phyloP scores from a whole-genome alignment of 1,139 yeast genomes.

The Yamadazyma triangularis region DNA sequence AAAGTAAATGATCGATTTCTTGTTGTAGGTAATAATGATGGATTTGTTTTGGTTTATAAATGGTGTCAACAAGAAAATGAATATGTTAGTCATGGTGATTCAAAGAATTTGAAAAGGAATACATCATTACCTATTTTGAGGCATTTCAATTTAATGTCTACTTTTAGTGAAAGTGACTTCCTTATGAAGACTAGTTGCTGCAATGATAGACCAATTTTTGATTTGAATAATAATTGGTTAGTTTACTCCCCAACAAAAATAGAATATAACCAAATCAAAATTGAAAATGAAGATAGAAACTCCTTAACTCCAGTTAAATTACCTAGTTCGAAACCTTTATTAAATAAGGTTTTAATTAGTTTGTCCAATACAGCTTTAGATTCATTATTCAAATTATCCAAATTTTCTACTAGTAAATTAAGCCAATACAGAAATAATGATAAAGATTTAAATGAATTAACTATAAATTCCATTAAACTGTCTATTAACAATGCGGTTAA shows the following conservation, averaged over 20 bases:
- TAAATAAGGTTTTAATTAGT: constrained; percentile 43
- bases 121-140: constrained; percentile 22
- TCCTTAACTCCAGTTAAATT: constrained; percentile 41
- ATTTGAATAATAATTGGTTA: constrained; percentile 48
- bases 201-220: constrained; percentile 41
- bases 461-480: constrained; percentile 29
- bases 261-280: constrained; percentile 29
- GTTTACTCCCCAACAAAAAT: constrained; percentile 41
- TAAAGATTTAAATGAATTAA: constrained; percentile 12
- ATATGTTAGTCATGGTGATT: constrained; percentile 15
- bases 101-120: constrained; percentile 20
- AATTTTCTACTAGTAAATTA: constrained; percentile 41
- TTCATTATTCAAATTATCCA: constrained; percentile 47
- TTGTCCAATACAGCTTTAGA: constrained; percentile 53
- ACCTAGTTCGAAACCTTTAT: constrained; percentile 42
- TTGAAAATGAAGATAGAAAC: constrained; percentile 12
- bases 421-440: constrained; percentile 30
- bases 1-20: constrained; percentile 20
- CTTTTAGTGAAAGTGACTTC: constrained; percentile 17
- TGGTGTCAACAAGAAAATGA: constrained; percentile 4
- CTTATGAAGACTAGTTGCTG: constrained; percentile 31
- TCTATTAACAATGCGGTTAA: constrained; percentile 30
- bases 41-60: constrained; percentile 19
- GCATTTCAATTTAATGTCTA: constrained; percentile 10
- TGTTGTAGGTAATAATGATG: constrained; percentile 20